Evolutionary conservation across 768 basidiomycete species (phyloP).

Genomic region (Russula sp.): DNA sequence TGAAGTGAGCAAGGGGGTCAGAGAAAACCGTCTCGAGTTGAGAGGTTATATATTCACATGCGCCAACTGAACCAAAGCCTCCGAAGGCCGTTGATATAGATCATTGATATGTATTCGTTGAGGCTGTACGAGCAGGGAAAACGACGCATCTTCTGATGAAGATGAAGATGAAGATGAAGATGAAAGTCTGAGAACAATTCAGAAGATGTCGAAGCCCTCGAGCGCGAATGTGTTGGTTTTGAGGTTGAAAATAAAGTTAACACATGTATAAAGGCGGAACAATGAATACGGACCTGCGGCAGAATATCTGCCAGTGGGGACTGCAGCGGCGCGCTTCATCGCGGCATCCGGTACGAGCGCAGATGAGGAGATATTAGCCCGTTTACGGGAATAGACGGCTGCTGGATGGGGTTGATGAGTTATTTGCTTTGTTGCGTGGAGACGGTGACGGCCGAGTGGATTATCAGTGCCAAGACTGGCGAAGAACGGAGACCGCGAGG

Average conservation of each 20-base stretch:
- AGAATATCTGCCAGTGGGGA: no score
- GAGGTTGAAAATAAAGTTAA: neutral
- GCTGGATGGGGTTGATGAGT: constrained; percentile 4
- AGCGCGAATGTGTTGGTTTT: constrained; percentile 26
- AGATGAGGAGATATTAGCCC: constrained; percentile 58
- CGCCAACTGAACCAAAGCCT: no score
- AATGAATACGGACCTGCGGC: constrained; percentile 11
- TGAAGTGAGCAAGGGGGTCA: no score
- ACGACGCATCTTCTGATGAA: constrained; percentile 55
- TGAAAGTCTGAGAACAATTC: constrained; percentile 32
- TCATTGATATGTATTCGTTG: no score
- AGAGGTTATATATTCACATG: no score
- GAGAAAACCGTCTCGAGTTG: no score
- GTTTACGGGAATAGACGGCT: constrained; percentile 37
- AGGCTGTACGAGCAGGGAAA: constrained; percentile 46
- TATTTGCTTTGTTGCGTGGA: neutral
- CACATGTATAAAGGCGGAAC: neutral
- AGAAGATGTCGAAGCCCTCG: constrained; percentile 30
- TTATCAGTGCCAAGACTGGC: neutral
- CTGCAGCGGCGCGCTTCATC: constrained; percentile 48
- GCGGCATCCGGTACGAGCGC: constrained; percentile 52
- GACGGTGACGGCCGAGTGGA: neutral
- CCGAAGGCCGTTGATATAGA: no score
- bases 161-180: no score
- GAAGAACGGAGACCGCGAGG: constrained; percentile 17